Evolutionary conservation across 176 grass and related monocot genomes (phyloP), one percentile per base, ranked within the genome.

Genomic region (Pharus latifolius): DNA sequence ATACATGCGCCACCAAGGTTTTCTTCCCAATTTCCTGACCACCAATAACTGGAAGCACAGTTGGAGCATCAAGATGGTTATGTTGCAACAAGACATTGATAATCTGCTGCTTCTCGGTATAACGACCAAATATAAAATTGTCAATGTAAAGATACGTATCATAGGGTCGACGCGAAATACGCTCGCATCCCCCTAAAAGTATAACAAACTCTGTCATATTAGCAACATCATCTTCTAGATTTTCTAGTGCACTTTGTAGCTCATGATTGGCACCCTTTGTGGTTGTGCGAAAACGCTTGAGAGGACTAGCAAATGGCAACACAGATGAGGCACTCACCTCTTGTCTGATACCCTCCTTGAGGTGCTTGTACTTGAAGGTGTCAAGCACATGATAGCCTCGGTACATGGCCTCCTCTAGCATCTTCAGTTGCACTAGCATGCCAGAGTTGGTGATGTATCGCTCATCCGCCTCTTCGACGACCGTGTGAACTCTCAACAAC

Each of bases 181-280:
- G 20, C 8, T 50, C n/a, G 33, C 72, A 63, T 7, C 58, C 31
- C 12, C 23, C 34, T 11, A 75, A 17, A 20, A 75, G 46, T 10
- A 52, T 20, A 15, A 64, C 46, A 41, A 75, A 75, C 29, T 63
- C 72, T 5, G 9, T 62, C 22, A 75, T 50, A 8, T 75, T 75
- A 10, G 32, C 46, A 53, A 75, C 4, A 40, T 35, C 1, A 2
- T 15, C 28, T 62, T 62, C 72, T 16, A 74, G 16, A 49, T 74
- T 74, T n/a, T 16, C 30, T 2, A 61, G 14, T 19, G 56, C 20
- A 61, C 17, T 20, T 17, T 74, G 18, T 41, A 74, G 55, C 12
- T 73, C 55, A 20, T 35, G 27, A 2, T 28, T 17, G 33, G 13
- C 20, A 42, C 17, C 5, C 1, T 0, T 35, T 11, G 3, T 2